Evolutionary conservation across 1,139 yeast species (phyloP).

Genomic region (Nakaseomyces sp.): DNA sequence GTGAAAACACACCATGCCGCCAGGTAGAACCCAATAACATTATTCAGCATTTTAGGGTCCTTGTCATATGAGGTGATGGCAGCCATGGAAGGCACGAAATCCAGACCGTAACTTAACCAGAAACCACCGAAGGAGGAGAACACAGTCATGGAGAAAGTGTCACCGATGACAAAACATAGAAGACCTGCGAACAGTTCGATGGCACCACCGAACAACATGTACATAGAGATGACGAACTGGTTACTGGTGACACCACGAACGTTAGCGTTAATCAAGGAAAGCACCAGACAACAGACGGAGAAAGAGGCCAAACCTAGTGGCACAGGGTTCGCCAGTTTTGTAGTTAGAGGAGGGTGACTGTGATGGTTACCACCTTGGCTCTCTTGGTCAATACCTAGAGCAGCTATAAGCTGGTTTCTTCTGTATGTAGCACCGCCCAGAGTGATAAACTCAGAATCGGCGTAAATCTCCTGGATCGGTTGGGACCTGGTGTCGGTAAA

Average conservation of each 20-base stretch:
- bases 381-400: conserved; percentile 51
- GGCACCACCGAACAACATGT: conserved; percentile 55
- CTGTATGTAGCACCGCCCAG: conserved; percentile 57
- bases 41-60: conserved; percentile 34
- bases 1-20: conserved; percentile 64
- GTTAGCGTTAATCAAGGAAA: conserved; percentile 42
- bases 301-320: conserved; percentile 54
- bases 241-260: conserved; percentile 46
- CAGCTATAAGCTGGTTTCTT: conserved; percentile 44
- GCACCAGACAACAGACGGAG: conserved; percentile 39
- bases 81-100: conserved; percentile 48
- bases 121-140: conserved; percentile 68
- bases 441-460: conserved; percentile 33
- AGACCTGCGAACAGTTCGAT: conserved; percentile 58
- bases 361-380: conserved; percentile 40
- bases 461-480: conserved; percentile 19
- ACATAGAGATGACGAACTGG: conserved; percentile 41
- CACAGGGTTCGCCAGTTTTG: conserved; percentile 44
- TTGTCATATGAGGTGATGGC: conserved; percentile 43
- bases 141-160: conserved; percentile 57
- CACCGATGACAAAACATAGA: conserved; percentile 57
- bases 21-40: conserved; percentile 52
- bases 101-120: conserved; percentile 60
- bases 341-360: conserved; percentile 4
- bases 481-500: conserved; percentile 5